Conservation (phyloP, 257 asterid genomes). For the Solanum infundibuliforme region DNA sequence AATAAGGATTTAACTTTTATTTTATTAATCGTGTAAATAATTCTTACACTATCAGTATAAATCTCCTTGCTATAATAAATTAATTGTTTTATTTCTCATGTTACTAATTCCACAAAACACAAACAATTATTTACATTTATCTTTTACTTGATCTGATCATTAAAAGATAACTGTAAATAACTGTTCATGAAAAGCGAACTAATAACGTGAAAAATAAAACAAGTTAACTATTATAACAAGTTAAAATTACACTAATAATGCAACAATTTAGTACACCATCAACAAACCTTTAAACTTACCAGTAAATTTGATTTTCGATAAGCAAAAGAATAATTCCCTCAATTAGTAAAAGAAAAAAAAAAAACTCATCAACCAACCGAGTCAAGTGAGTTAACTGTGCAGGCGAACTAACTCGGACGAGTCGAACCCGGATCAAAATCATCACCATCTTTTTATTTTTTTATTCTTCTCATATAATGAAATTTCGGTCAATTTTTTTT, state of each 20-base stretch:
- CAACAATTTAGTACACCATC: neutral
- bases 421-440: conserved; percentile 2
- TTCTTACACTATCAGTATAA: neutral
- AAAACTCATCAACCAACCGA: neutral
- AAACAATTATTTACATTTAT: neutral
- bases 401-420: neutral
- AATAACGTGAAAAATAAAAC: neutral
- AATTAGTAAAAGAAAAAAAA: neutral
- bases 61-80: neutral
- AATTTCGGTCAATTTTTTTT: neutral
- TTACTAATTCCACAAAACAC: neutral
- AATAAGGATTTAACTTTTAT: neutral
- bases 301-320: neutral
- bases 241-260: neutral
- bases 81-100: neutral
- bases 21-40: neutral
- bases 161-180: neutral
- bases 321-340: neutral
- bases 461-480: neutral
- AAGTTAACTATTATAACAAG: neutral
- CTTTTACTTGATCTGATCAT: neutral
- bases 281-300: neutral
- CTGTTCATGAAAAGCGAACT: neutral
- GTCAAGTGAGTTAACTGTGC: neutral
- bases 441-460: neutral